Percentiles rank a stretch among this genome's conserved stretches.
Conservation (phyloP, 179 eudicot species). For the Actinidia polygama region DNA sequence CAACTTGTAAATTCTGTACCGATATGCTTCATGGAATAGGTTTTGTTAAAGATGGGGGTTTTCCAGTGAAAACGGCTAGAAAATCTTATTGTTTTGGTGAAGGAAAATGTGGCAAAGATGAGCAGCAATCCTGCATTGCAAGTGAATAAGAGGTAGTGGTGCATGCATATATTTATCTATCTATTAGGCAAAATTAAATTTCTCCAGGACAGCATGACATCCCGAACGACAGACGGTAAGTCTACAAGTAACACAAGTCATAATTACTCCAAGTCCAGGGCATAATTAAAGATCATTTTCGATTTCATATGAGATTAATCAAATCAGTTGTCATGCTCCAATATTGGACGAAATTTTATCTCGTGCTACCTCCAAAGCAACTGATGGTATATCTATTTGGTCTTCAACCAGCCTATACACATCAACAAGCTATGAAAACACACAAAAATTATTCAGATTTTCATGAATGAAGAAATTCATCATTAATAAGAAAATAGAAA, state of each 20-base stretch:
- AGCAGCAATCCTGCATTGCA: conserved; percentile 89
- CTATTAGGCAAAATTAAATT: conserved; percentile 66
- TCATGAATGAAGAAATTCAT: too few relatives aligned
- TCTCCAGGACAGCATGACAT: conserved; percentile 87
- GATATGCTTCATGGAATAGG: conserved; percentile 50
- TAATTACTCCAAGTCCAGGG: neutral
- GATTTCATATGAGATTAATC: neutral
- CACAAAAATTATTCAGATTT: conserved; percentile 12
- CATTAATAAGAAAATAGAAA: neutral
- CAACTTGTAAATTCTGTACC: too few relatives aligned
- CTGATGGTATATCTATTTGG: conserved; percentile 79
- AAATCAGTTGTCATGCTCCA: neutral
- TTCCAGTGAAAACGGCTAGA: conserved; percentile 99
- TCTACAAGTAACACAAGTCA: conserved; percentile 45
- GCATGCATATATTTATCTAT: conserved; percentile 13
- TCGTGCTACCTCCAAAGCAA: conserved; percentile 78
- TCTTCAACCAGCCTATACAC: conserved; percentile 92
- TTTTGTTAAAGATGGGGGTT: conserved; percentile 86
- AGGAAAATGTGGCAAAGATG: conserved; percentile 93
- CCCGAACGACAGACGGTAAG: conserved; percentile 80
- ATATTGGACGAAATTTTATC: conserved; percentile 44
- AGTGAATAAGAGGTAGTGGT: conserved; percentile 56
- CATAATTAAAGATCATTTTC: neutral
- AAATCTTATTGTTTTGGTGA: conserved; percentile 86
- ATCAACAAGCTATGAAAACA: conserved; percentile 69